A percentile compares a stretch with the other conserved stretches of the same genome.
Evolutionary conservation across 345 rosid species (phyloP).

Genomic region (Ailanthus altissimus): DNA sequence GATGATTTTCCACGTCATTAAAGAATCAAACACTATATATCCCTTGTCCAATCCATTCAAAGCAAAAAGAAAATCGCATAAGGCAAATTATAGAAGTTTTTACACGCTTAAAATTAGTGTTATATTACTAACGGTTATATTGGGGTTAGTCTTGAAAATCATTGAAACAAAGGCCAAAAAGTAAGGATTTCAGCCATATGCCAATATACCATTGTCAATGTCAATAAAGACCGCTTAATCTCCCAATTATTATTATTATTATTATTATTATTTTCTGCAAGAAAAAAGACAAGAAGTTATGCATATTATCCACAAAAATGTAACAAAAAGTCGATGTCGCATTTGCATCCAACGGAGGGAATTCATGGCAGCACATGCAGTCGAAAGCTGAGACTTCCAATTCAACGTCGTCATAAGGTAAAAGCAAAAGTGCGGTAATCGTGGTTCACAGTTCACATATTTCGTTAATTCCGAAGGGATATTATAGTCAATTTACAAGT

Average conservation of each 20-base stretch:
- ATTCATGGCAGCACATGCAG: neutral
- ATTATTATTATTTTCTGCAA: too few species aligned
- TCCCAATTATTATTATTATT: too few species aligned
- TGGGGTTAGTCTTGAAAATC: neutral
- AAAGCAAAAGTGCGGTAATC: conserved; percentile 29
- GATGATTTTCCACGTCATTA: too few species aligned
- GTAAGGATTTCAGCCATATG: neutral
- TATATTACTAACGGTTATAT: too few species aligned
- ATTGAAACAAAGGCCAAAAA: neutral
- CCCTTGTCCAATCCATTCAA: too few species aligned
- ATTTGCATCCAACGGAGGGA: neutral
- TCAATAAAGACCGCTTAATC: neutral
- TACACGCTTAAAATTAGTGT: too few species aligned
- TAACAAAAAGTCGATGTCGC: neutral
- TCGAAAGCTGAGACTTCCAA: neutral
- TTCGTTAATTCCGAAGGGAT: neutral
- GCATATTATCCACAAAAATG: neutral
- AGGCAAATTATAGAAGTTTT: too few species aligned
- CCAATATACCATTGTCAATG: neutral
- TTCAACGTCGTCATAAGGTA: conserved; percentile 5
- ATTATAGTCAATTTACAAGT: neutral
- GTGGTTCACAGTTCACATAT: neutral
- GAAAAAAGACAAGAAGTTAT: too few species aligned
- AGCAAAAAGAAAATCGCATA: too few species aligned
- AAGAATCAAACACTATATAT: too few species aligned